Evolutionary conservation across 768 basidiomycete species (phyloP).

Genomic region (Trametes maxima): DNA sequence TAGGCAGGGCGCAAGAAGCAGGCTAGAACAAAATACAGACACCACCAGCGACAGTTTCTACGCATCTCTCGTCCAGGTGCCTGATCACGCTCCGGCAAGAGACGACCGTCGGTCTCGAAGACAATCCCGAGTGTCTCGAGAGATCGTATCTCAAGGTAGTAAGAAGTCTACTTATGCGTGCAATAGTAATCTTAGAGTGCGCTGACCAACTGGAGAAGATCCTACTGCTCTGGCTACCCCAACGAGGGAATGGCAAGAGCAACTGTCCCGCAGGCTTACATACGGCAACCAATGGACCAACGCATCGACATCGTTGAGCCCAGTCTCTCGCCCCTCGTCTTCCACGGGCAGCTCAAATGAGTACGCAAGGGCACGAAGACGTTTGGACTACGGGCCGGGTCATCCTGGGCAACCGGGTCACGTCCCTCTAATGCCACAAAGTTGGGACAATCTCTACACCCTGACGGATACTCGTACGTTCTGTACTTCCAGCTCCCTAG

Average conservation of each 20-base stretch:
- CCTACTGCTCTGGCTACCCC: conserved; percentile 40
- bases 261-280: conserved; percentile 56
- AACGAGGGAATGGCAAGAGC: conserved; percentile 80
- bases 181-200: too few relatives aligned
- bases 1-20: conserved; percentile 67
- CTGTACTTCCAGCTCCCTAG: neutral
- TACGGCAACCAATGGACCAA: conserved; percentile 6
- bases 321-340: conserved; percentile 16
- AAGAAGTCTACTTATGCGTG: too few relatives aligned
- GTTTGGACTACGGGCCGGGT: conserved; percentile 2
- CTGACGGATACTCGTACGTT: conserved; percentile 16
- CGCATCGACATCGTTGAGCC: conserved; percentile 13
- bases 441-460: conserved; percentile 15
- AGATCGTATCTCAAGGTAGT: conserved; percentile 62
- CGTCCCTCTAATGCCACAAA: neutral
- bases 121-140: conserved; percentile 76
- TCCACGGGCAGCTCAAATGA: conserved; percentile 9
- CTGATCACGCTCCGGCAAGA: conserved; percentile 12
- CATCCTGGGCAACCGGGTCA: neutral
- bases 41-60: conserved; percentile 27
- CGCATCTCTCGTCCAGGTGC: conserved; percentile 37
- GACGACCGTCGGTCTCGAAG: conserved; percentile 49
- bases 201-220: conserved; percentile 13
- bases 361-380: conserved; percentile 15
- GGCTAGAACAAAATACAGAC: conserved; percentile 33